Base-by-base conservation (phyloP, 495 filamentous ascomycete species). In the Tuber magnatum region DNA sequence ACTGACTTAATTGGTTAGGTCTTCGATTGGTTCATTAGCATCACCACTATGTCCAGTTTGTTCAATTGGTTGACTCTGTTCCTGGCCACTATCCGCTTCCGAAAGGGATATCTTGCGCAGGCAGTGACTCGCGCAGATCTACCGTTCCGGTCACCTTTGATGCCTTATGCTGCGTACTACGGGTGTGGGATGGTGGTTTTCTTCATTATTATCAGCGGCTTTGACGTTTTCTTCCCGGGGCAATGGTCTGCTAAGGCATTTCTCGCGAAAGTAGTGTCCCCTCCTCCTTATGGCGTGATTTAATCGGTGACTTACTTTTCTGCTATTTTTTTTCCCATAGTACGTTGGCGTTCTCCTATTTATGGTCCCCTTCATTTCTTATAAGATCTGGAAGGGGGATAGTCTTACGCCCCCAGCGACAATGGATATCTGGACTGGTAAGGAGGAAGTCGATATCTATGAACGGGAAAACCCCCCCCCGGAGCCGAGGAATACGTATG, bases 321-420 rank as follows among this genome's bases (percentile, higher is more conserved):
- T 65, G 48, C n/a, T n/a, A n/a, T 32, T 61, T 32, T 35, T 65
- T 77, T 9, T 24, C 2, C 39, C 3, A 18, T 86, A 88, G 41
- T 92, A 92, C 72, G 85, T 89, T 74, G 88, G 89, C 20, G 84
- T 92, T 10, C 86, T 86, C 3, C 84, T 90, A 75, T 91, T 90
- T 78, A 80, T 85, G 20, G 46, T 83, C 38, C 83, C 92, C 35
- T 92, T 88, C 77, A 68, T 87, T 2, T 86, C 86, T 42, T 89
- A 87, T 78, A 90, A 90, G 80, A 41, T 78, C 51, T 81, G 72
- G 70, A 69, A 35, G 28, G 79, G 79, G 43, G 86, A 85, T 0
- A 85, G 82, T 75, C 77, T 86, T 43, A 86, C 90, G 69, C 81
- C 84, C 8, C 81, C 87, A 8, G 84, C 78, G 16, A 85, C 90